Evolutionary conservation across 2,329 filamentous ascomycete species (phyloP), one percentile per base, ranked within the genome.

Genomic region (Cordyceps pruinosa): DNA sequence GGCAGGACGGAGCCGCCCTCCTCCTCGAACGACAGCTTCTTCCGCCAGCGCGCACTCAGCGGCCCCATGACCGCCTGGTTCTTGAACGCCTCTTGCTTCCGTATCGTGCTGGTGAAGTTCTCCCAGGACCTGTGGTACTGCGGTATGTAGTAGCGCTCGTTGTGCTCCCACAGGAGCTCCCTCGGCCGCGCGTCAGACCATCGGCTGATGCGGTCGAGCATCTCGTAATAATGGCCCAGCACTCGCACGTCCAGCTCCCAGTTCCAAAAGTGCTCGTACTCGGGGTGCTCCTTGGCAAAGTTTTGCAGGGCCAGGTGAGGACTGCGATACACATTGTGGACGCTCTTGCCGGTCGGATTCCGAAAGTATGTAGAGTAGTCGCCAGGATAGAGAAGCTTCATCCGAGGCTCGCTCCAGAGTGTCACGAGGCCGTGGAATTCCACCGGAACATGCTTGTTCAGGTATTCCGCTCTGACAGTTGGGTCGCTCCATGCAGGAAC

Each of bases 341-440:
- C 77, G 52, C 83, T 79, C 13, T 74, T 76, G 61, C 80, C 72
- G 58, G 76, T 77, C 8, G 79, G 80, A 66, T 83, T 81, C 53
- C 79, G 75, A 64, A 86, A 83, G 1, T 85, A 81, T 42, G 86
- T 82, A 62, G 87, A 85, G 17, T 91, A 86, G 41, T 83, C 80
- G 2, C 82, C 82, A 59, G 80, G 70, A 66, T 95, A 96, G 69
- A 90, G 84, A 57, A 92, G 78, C 57, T 80, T 79, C 88, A 96
- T 93, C 70, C 93, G 89, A 54, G 83, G 79, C 70, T 94, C 89
- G 3, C 89, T 91, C 90, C 90, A 96, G 7, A 95, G 76, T 0
- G 87, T 90, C 48, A 87, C 88, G 69, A 95, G 82, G 59, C 86
- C 83, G 67, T 86, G 88, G 71, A 96, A 96, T 66, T 93, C 89